Percentiles rank a stretch among this genome's conserved stretches.
Conservation (phyloP, 345 rosid species). For the Bruguiera parviflora region DNA sequence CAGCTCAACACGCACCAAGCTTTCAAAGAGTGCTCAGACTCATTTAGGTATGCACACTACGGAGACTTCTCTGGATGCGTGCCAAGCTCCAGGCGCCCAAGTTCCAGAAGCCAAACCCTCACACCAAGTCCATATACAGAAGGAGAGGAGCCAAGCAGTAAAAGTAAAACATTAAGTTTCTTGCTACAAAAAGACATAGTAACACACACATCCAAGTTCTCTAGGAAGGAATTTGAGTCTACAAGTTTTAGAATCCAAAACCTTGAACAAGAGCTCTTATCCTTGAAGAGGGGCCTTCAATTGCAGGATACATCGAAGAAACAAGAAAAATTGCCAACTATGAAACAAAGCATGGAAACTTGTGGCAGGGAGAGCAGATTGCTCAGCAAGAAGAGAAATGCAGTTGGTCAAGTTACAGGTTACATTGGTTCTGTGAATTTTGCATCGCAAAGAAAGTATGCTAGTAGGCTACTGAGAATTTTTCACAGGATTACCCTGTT, state of each 20-base stretch:
- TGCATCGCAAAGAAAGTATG: slow-evolving; percentile 53
- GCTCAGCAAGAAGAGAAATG: slow-evolving; percentile 47
- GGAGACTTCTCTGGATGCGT: slow-evolving; percentile 55
- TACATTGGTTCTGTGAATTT: slow-evolving; percentile 56
- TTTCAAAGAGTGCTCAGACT: slow-evolving; percentile 70
- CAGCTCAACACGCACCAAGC: slow-evolving; percentile 73
- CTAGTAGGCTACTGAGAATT: slow-evolving; percentile 37
- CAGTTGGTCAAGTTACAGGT: slow-evolving; percentile 47
- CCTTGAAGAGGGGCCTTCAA: slow-evolving; percentile 50
- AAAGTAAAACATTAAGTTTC: slow-evolving; percentile 38
- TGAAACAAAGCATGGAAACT: slow-evolving; percentile 27
- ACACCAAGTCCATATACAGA: slow-evolving; percentile 51
- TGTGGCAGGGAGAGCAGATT: slow-evolving; percentile 38
- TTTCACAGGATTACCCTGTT: slow-evolving; percentile 39
- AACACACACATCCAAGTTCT: slow-evolving; percentile 29
- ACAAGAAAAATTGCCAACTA: slow-evolving; percentile 27
- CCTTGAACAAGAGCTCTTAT: slow-evolving; percentile 59
- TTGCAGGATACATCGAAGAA: slow-evolving; percentile 35
- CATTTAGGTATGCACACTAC: slow-evolving; percentile 40
- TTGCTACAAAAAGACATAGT: slow-evolving; percentile 40
- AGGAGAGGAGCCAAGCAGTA: slow-evolving; percentile 37
- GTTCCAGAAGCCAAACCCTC: slow-evolving; percentile 42
- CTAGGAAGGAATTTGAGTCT: slow-evolving; percentile 49
- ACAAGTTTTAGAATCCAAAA: slow-evolving; percentile 77
- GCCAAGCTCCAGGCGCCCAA: slow-evolving; percentile 55